Percentiles rank a stretch among this genome's conserved stretches.
phyloP scores from a whole-genome alignment of 2,329 filamentous ascomycete species.

The Botrytis squamosa region DNA sequence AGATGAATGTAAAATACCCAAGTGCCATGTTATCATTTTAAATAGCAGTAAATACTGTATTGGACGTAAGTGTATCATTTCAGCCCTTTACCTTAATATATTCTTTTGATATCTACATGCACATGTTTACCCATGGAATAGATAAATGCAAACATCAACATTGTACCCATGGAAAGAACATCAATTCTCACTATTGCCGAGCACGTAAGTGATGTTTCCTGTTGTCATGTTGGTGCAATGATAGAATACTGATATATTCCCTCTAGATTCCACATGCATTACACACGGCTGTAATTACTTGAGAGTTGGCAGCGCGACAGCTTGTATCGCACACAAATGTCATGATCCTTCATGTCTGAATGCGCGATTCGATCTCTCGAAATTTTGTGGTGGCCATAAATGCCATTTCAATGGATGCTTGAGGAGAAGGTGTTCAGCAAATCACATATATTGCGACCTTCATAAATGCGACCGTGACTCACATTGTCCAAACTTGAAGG shows the following conservation, averaged over 20 bases:
- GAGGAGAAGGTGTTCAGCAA: rapidly evolving
- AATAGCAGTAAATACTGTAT: no score
- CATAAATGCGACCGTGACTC: background rate
- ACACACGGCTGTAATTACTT: background rate
- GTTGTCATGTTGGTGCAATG: no score
- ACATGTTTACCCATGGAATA: no score
- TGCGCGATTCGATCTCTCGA: background rate
- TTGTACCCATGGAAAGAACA: no score
- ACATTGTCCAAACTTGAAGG: background rate
- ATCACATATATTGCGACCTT: background rate
- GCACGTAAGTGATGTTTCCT: no score
- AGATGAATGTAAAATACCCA: no score
- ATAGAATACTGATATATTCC: background rate
- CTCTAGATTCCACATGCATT: background rate
- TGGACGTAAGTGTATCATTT: no score
- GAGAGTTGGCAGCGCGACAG: rapidly evolving
- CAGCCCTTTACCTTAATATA: no score
- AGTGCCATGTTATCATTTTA: no score
- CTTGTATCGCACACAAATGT: background rate
- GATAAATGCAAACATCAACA: no score
- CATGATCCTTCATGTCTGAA: background rate
- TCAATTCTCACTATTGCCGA: no score
- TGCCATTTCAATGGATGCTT: background rate
- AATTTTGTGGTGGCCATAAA: background rate
- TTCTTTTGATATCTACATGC: no score